Evolutionary conservation across 2,329 filamentous ascomycete genomes (phyloP).

Genomic region (Seiridium unicorne): DNA sequence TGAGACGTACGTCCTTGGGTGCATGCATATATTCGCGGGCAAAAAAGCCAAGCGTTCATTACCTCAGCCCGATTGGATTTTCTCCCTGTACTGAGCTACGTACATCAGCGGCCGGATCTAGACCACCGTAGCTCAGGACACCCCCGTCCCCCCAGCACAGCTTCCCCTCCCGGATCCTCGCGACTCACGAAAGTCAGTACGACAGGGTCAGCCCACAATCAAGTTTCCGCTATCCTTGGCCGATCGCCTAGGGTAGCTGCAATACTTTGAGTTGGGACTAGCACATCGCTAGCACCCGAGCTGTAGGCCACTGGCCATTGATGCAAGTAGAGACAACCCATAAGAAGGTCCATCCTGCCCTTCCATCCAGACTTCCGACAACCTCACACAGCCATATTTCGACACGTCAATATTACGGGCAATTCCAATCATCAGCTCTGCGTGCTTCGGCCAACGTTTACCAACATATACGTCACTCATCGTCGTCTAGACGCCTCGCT

Average conservation of each 20-base stretch:
- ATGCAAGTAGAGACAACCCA: not conserved
- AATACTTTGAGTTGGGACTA: not conserved
- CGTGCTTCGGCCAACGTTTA: not conserved
- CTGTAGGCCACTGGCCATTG: not conserved
- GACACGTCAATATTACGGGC: too few relatives aligned
- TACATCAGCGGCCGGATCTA: not conserved
- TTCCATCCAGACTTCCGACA: too few relatives aligned
- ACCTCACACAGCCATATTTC: too few relatives aligned
- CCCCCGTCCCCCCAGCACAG: not conserved
- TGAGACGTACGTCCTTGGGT: not conserved
- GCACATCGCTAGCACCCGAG: not conserved
- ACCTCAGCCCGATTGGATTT: not conserved
- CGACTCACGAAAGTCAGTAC: slow-evolving; percentile 2
- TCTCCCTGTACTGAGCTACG: not conserved
- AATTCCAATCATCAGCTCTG: not conserved
- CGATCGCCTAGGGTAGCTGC: not conserved
- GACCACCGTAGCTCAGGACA: not conserved
- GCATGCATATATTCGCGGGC: not conserved
- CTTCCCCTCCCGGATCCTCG: not conserved
- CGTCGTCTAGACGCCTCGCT: not conserved
- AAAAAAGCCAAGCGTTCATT: not conserved
- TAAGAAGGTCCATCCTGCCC: too few relatives aligned
- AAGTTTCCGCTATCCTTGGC: not conserved
- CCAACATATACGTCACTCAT: not conserved
- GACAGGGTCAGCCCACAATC: not conserved